Evolutionary conservation across 768 basidiomycete species (phyloP).

Genomic region (Mycena galericulata): DNA sequence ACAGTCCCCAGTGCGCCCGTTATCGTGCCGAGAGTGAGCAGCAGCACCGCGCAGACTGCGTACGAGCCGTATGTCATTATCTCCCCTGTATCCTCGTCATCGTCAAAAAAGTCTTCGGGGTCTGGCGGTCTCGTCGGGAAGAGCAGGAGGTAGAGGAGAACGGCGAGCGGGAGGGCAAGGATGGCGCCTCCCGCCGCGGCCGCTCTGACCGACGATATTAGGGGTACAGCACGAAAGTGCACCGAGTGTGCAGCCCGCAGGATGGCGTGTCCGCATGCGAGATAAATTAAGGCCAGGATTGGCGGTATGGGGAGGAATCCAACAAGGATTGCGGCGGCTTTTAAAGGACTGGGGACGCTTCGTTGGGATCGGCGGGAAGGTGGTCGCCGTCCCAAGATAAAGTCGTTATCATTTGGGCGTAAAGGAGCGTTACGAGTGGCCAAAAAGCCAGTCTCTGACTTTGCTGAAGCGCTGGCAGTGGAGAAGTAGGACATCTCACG

Average conservation of each 20-base stretch:
- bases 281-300: slow-evolving; percentile 45
- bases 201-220: slow-evolving; percentile 47
- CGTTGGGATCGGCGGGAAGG: slow-evolving; percentile 32
- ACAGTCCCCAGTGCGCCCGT: slow-evolving; percentile 49
- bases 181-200: slow-evolving; percentile 50
- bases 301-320: slow-evolving; percentile 51
- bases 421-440: slow-evolving; percentile 12
- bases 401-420: background rate
- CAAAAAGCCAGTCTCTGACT: slow-evolving; percentile 22
- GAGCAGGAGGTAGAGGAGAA: slow-evolving; percentile 47
- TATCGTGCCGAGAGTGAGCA: slow-evolving; percentile 41
- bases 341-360: slow-evolving; percentile 12
- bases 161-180: slow-evolving; percentile 47
- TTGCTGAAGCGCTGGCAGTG: slow-evolving; percentile 22
- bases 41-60: slow-evolving; percentile 31
- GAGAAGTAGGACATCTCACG: slow-evolving; percentile 27
- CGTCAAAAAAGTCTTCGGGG: slow-evolving; percentile 52
- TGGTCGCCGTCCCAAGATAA: background rate
- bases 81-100: slow-evolving; percentile 38
- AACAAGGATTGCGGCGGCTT: slow-evolving; percentile 28
- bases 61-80: slow-evolving; percentile 34
- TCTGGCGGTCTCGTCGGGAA: slow-evolving; percentile 37
- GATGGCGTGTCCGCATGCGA: slow-evolving; percentile 47
- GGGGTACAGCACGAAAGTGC: slow-evolving; percentile 35
- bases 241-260: slow-evolving; percentile 36